These are phyloP conservation scores for Blastomyces silverae DNA, from an alignment of 2,329 filamentous ascomycete species.

Conservation along the genomic window DNA sequence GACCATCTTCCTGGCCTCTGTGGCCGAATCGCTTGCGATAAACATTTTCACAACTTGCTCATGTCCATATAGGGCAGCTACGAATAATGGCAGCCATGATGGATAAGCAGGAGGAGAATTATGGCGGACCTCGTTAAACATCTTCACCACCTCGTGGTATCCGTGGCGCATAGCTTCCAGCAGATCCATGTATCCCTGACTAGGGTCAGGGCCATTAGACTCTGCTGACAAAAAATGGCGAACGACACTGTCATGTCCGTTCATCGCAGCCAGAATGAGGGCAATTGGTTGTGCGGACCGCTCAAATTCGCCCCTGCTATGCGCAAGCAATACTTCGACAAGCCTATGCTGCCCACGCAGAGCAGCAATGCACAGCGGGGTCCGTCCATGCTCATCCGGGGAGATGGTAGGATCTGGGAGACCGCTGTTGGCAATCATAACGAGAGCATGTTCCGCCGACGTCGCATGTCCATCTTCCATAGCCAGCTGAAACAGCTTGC, in stretches of 20 bases:
- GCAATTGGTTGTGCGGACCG: not conserved
- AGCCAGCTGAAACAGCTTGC: not conserved
- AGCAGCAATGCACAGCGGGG: not conserved
- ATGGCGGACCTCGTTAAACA: not conserved
- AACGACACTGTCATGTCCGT: not conserved
- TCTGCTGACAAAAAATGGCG: not conserved
- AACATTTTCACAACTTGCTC: not conserved
- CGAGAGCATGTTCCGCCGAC: not conserved
- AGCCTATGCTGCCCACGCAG: not conserved
- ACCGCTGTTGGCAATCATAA: not conserved
- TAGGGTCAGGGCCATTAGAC: not conserved
- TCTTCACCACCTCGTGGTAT: not conserved
- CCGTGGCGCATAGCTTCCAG: not conserved
- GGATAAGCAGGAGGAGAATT: not conserved
- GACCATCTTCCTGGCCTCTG: not conserved
- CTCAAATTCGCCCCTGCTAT: not conserved
- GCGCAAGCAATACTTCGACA: constrained; percentile 1
- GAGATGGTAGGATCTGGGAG: not conserved
- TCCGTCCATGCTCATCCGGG: not conserved
- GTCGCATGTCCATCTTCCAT: not conserved
- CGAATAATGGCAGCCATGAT: not conserved
- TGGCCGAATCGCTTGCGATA: not conserved
- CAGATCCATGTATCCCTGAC: not conserved
- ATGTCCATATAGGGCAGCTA: not conserved
- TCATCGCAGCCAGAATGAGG: constrained; percentile 1